A percentile compares a stretch with the other conserved stretches of the same genome.
phyloP scores from a whole-genome alignment of 2,329 filamentous ascomycete genomes.

The Hypoxylon sp. region DNA sequence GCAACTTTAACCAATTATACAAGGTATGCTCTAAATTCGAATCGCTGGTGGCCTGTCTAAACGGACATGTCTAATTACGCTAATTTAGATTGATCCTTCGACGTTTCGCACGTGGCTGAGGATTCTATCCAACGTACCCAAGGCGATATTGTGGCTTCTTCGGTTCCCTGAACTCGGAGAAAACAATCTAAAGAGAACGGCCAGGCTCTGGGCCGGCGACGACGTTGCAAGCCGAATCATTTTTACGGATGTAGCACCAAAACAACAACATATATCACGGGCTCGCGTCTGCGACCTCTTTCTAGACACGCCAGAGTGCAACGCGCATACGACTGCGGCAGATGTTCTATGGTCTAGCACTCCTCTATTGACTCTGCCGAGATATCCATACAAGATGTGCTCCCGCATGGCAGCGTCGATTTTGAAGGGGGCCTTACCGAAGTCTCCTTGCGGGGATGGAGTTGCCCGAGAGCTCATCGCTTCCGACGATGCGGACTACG shows the following conservation, averaged over 20 bases:
- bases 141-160: slow-evolving; percentile 94
- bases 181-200: slow-evolving; percentile 84
- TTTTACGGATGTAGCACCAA: slow-evolving; percentile 97
- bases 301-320: slow-evolving; percentile 97
- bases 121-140: slow-evolving; percentile 87
- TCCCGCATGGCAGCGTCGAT: slow-evolving; percentile 98
- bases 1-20: slow-evolving; percentile 98
- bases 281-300: slow-evolving; percentile 95
- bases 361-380: slow-evolving; percentile 88
- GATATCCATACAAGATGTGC: slow-evolving; percentile 99
- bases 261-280: slow-evolving; percentile 92
- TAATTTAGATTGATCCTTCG: slow-evolving; percentile 87
- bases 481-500: slow-evolving; percentile 84
- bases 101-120: slow-evolving; percentile 97
- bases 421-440: slow-evolving; percentile 88
- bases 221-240: slow-evolving; percentile 89
- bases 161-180: slow-evolving; percentile 96
- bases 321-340: slow-evolving; percentile 96
- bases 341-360: slow-evolving; percentile 98
- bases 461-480: slow-evolving; percentile 85
- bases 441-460: slow-evolving; percentile 73
- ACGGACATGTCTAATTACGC: slow-evolving; percentile 36
- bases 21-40: slow-evolving; percentile 73
- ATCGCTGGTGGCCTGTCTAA: no score
- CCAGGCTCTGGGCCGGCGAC: slow-evolving; percentile 84